Evolutionary conservation across 192 early-diverging fungal genomes (phyloP).

Genomic region (Backusella circina): DNA sequence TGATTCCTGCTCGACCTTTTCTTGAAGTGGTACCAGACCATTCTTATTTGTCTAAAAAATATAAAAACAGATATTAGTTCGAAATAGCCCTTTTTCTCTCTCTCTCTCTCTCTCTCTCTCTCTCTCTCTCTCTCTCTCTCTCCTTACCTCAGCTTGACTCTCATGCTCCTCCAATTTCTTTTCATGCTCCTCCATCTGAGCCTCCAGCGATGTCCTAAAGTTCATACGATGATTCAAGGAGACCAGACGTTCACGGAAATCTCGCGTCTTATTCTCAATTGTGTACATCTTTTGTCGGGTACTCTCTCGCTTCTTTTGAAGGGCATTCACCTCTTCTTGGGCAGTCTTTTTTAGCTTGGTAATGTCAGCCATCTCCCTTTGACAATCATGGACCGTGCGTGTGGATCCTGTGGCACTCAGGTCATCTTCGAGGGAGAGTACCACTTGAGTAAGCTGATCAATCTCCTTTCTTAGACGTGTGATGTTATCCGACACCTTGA

Average conservation of each 20-base stretch:
- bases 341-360: constrained; percentile 39
- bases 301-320: constrained; percentile 40
- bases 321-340: constrained; percentile 30
- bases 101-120: too few relatives aligned
- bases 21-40: not conserved
- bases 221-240: not conserved
- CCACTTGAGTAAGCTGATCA: constrained; percentile 36
- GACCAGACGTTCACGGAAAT: not conserved
- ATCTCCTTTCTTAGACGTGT: constrained; percentile 37
- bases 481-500: constrained; percentile 33
- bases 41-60: not conserved
- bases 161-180: not conserved
- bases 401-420: constrained; percentile 53
- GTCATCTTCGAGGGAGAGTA: constrained; percentile 44
- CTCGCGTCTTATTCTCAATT: constrained; percentile 33
- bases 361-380: constrained; percentile 50
- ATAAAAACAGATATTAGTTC: not conserved
- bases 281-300: constrained; percentile 29
- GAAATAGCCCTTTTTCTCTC: not conserved
- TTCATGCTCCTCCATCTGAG: not conserved
- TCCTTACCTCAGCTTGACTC: not conserved
- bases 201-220: not conserved
- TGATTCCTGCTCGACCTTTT: not conserved
- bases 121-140: not conserved
- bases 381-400: constrained; percentile 66